Percentiles rank a stretch among this genome's conserved stretches.
phyloP scores from a whole-genome alignment of 192 early-diverging fungal genomes.

The Backusella australiensis region DNA sequence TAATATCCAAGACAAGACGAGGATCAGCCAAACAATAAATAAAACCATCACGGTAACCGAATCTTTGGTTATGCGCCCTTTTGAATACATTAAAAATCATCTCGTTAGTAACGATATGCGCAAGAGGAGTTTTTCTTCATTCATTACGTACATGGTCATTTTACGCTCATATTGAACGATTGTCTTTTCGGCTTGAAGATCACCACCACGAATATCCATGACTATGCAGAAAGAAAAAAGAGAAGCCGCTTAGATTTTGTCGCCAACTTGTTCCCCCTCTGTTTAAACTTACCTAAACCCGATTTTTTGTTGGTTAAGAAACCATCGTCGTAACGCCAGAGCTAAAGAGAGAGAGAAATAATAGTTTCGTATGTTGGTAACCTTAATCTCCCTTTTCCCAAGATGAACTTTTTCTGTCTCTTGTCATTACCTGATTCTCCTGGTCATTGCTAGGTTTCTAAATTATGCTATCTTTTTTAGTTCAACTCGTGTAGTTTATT shows the following conservation, averaged over 20 bases:
- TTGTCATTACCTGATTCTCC: slow-evolving; percentile 17
- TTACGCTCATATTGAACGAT: slow-evolving; percentile 32
- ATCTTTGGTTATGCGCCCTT: slow-evolving; percentile 36
- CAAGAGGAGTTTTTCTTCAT: too few species aligned
- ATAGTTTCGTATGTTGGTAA: not conserved
- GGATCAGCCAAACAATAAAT: slow-evolving; percentile 31
- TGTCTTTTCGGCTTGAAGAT: slow-evolving; percentile 14
- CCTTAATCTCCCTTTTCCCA: not conserved
- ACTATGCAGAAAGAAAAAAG: slow-evolving; percentile 2
- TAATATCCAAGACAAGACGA: slow-evolving; percentile 34
- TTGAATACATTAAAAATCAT: not conserved
- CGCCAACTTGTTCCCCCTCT: not conserved
- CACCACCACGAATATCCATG: slow-evolving; percentile 28
- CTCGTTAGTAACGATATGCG: not conserved
- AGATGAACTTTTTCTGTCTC: not conserved
- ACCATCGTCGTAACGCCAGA: slow-evolving; percentile 25
- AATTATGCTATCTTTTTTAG: not conserved
- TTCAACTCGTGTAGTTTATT: not conserved
- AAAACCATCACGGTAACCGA: slow-evolving; percentile 29
- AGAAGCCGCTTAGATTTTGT: not conserved
- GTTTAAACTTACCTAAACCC: slow-evolving; percentile 16
- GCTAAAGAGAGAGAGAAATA: not conserved
- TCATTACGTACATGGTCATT: slow-evolving; percentile 26
- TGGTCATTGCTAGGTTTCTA: slow-evolving; percentile 21
- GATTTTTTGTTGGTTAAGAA: slow-evolving; percentile 30